These are phyloP conservation scores for Talaromyces thailandensis DNA, from an alignment of 495 filamentous ascomycete genomes.

Conservation along the genomic window DNA sequence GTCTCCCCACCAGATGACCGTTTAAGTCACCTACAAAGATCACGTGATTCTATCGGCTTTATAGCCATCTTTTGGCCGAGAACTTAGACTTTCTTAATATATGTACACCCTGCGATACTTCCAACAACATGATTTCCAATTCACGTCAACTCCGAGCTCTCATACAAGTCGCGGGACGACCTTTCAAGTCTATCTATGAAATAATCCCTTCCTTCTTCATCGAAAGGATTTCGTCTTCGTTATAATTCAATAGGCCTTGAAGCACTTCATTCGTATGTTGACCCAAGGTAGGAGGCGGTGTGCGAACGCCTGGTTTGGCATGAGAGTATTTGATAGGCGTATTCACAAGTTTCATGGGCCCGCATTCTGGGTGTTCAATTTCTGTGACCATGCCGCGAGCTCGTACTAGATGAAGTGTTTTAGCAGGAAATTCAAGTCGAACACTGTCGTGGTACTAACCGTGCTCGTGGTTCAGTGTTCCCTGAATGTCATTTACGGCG, in stretches of 20 bases:
- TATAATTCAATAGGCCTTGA: slow-evolving; percentile 53
- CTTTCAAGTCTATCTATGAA: slow-evolving; percentile 29
- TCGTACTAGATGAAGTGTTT: slow-evolving; percentile 38
- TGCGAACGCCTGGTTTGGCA: slow-evolving; percentile 66
- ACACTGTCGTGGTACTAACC: slow-evolving; percentile 26
- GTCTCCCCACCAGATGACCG: background rate
- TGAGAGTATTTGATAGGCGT: slow-evolving; percentile 95
- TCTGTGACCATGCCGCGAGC: slow-evolving; percentile 85
- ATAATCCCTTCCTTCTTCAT: slow-evolving; percentile 64
- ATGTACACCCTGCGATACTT: no score
- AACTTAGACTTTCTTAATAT: no score
- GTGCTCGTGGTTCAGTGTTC: slow-evolving; percentile 76
- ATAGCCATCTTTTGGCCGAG: background rate
- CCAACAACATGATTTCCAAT: no score
- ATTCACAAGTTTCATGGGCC: slow-evolving; percentile 81
- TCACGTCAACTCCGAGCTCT: no score
- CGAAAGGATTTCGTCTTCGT: slow-evolving; percentile 47
- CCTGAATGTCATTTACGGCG: slow-evolving; percentile 85
- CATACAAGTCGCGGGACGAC: background rate
- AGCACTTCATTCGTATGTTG: slow-evolving; percentile 91
- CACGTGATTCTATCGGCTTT: background rate
- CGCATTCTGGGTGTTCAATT: slow-evolving; percentile 73
- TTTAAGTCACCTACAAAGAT: background rate
- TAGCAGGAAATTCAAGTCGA: background rate
- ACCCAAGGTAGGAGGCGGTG: slow-evolving; percentile 74